Evolutionary conservation across 331 rosid species (phyloP), one percentile per base, ranked within the genome.

Genomic region (Acacia concinna): DNA sequence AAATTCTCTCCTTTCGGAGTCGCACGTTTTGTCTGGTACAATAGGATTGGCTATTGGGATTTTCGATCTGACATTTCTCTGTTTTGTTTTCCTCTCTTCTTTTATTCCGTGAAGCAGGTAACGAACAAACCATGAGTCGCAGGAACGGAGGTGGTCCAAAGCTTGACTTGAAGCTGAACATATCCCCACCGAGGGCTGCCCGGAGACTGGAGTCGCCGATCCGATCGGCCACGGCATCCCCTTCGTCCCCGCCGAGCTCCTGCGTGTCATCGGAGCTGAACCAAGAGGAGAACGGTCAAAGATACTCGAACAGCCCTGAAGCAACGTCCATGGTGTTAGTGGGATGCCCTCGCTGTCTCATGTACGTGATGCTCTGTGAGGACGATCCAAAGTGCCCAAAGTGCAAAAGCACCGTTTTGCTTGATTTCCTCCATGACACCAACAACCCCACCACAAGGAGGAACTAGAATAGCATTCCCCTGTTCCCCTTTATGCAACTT

Each of bases 391-490:
- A 90, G 54, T 96, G 99, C 80, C 98, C 98, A 30, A 93, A 89
- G 65, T 96, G 99, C 92, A 91, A 91, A 78, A 93, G 94, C 89
- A 90, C 99, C 10, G 92, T 86, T 68, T 88, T 96, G 79, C 92
- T 96, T 9, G 94, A 96, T 60, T 87, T 95, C 49, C 87, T 80
- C 56, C 91, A 86, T 40, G 94, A 91, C 66, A 73, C 66, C 81
- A 73, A 79, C 73, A 84, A 74, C 52, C 23, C 75, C 64, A 41
- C 78, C 86, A 59, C 32, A 71, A 88, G 85, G 73, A 78, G 84
- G 81, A 88, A 82, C 74, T 81, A 78, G 78, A 54, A 69, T 83
- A 79, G 65, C 73, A 78, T 14, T 34, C 68, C 73, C 79, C 13
- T 74, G 41, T 37, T 54, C 13, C 81, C n/a, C 57, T 10, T 75